Evolutionary conservation across 495 filamentous ascomycete genomes (phyloP), one percentile per base, ranked within the genome.

Genomic region (Penicillium bovifimosum): DNA sequence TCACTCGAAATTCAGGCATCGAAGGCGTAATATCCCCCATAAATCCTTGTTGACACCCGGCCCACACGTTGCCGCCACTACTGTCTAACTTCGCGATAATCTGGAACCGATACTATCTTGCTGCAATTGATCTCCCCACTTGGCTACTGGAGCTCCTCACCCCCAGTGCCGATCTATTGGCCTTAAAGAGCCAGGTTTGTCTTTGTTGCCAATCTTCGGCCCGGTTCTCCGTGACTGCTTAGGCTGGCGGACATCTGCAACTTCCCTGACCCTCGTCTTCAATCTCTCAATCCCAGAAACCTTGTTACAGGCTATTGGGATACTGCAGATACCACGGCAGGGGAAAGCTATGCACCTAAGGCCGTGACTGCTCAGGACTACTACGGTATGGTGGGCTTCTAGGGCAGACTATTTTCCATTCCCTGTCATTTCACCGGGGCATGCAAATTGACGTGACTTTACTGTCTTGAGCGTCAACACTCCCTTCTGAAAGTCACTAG

Each of bases 241-340:
- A 44, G 59, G 55, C 34, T 32, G 44, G n/a, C 42, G 33, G 35
- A 48, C 28, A 20, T 29, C 27, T 62, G 50, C 53, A 38, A 47
- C 38, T 54, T 28, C 26, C 36, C 27, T 29, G 17, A 49, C 46
- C 18, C 11, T 57, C 39, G 48, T 50, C 41, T 47, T 13, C 32
- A 43, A 11, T 40, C 17, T 40, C 27, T 14, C 35, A 45, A 43
- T 31, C 39, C 35, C 44, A 41, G 61, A 51, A 38, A 65, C 59
- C 47, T 58, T 53, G 45, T 44, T 59, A 60, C 47, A 56, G 58
- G 52, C 55, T 50, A 57, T 59, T 67, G 53, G 59, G 59, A 67
- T 65, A 60, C 53, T 54, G 64, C 64, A 66, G 63, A 59, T 53
- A 60, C 55, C 64, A 60, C 63, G 64, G 63, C 51, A 69, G 69